Evolutionary conservation across 805 yeast species (phyloP), one percentile per base, ranked within the genome.

Genomic region (Ogataea minuta): DNA sequence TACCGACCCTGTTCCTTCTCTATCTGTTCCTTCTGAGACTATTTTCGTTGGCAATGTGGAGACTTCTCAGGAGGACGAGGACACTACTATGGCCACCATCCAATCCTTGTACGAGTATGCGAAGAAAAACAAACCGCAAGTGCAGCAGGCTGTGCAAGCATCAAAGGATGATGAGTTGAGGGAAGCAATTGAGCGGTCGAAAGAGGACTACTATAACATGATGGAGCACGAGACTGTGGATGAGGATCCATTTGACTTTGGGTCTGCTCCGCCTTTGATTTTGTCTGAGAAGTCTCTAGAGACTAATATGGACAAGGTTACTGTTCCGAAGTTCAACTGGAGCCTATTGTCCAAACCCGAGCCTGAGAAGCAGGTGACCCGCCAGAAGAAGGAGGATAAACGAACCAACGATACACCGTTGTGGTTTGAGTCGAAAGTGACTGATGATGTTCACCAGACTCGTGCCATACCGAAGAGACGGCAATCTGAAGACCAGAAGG

Each of bases 161-260:
- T 60, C 57, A 37, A 53, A 57, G 19, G 49, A 49, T 4, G 59
- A 62, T 13, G 36, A 37, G 20, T 53, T 79, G 21, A 59, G 61
- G 42, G 51, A 52, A 27, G 82, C 84, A 0, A 68, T 77, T 28
- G 72, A 68, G 34, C 63, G 60, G 25, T 72, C 77, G 2, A 70
- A 71, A 41, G 49, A 56, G 37, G 80, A 77, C 25, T 67, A 67
- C 23, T 36, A 52, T 10, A 36, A 46, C 4, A 40, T 62, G 41
- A 41, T 60, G 35, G 51, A 59, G 17, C 54, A 59, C 20, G 46
- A 63, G 32, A 21, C 11, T 7, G 30, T 27, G 2, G 25, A 12
- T 3, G 39, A 39, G 3, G 41, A 30, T 3, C 33, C 38, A 28
- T 36, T 39, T 36, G 39, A 20, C 8, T 20, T 35, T 21, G 31